Conservation (phyloP, 1,139 yeast species). For the Protomyces gravidus region DNA sequence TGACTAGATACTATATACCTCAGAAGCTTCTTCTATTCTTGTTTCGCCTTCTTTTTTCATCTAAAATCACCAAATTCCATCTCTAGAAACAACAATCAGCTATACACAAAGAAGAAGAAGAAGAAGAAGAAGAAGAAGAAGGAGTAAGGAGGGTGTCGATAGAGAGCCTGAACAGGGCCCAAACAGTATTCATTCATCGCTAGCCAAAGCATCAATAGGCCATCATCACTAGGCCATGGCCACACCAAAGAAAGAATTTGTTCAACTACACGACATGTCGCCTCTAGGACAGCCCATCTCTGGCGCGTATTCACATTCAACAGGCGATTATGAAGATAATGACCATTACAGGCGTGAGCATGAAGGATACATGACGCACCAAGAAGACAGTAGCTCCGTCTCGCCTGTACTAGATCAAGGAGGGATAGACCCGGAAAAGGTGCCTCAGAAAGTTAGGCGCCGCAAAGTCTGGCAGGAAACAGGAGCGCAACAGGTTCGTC, state of each 20-base stretch:
- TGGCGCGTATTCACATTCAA: not conserved
- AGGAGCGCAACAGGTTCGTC: conserved; percentile 2
- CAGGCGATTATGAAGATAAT: not conserved
- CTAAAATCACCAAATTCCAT: too few species aligned
- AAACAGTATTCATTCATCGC: too few species aligned
- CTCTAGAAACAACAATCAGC: too few species aligned
- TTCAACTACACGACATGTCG: not conserved
- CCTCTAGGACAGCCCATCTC: not conserved
- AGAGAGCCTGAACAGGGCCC: too few species aligned
- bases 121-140: too few species aligned
- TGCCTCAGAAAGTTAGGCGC: conserved; percentile 2
- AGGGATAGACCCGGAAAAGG: conserved; percentile 5
- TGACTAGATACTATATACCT: too few species aligned
- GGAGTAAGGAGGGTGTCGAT: too few species aligned
- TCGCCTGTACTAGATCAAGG: conserved; percentile 3
- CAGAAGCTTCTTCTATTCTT: too few species aligned
- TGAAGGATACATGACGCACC: not conserved
- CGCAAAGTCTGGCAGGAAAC: conserved; percentile 21
- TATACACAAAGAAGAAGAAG: too few species aligned
- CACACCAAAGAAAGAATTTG: not conserved
- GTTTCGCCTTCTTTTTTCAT: too few species aligned
- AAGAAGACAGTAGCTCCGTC: conserved; percentile 1
- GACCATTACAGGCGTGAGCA: not conserved
- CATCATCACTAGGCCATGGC: not conserved
- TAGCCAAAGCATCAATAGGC: too few species aligned